phyloP scores from a whole-genome alignment of 2,329 filamentous ascomycete genomes.

The Aspergillus ustus region DNA sequence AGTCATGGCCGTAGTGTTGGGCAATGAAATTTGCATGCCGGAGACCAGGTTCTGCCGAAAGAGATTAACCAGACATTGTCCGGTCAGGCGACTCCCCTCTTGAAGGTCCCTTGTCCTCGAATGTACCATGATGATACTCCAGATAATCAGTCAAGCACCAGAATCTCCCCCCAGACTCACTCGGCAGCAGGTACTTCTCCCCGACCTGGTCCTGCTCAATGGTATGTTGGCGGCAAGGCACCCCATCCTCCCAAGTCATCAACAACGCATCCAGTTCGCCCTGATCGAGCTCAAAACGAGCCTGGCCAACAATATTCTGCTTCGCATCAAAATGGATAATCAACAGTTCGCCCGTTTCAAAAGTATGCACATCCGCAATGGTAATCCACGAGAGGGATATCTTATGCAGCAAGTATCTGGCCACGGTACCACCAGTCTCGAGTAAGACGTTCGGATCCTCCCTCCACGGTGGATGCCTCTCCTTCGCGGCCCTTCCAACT shows the following conservation, averaged over 20 bases:
- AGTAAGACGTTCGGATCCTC: not conserved
- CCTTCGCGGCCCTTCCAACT: no score
- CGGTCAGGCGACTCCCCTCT: no score
- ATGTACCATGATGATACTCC: conserved; percentile 1
- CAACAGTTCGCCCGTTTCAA: not conserved
- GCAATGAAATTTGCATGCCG: no score
- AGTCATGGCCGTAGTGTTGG: no score
- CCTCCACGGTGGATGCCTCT: not conserved
- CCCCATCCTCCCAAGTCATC: not conserved
- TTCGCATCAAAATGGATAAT: conserved; percentile 3
- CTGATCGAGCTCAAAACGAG: conserved; percentile 4
- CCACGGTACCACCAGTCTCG: not conserved
- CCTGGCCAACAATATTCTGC: conserved; percentile 3
- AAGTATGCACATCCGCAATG: not conserved
- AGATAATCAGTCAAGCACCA: conserved; percentile 3
- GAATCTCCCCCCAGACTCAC: conserved; percentile 5
- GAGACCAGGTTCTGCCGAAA: no score
- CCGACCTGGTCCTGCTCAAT: conserved; percentile 5
- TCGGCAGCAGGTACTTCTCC: conserved; percentile 2
- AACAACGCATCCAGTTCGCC: not conserved
- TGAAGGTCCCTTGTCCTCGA: not conserved
- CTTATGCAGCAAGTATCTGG: not conserved
- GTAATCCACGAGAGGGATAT: not conserved
- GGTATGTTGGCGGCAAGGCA: not conserved
- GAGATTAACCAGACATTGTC: no score